Evolutionary conservation across 2,329 filamentous ascomycete genomes (phyloP).

Genomic region (Hypoxylon sp.): DNA sequence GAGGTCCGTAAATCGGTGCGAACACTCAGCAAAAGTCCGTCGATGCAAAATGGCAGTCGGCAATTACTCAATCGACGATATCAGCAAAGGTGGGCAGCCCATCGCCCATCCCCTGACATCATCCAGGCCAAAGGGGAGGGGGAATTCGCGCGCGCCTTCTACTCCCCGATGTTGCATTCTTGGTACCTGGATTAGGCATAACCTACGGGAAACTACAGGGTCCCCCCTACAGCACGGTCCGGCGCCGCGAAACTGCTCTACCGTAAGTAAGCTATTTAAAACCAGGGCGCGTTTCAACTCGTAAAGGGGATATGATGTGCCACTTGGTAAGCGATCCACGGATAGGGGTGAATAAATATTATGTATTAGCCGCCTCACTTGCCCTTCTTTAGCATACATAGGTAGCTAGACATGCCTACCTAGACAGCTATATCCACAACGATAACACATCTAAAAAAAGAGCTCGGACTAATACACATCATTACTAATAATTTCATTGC

Average conservation of each 20-base stretch:
- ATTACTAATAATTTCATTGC: constrained; percentile 40
- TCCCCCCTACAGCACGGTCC: constrained; percentile 37
- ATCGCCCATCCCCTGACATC: constrained; percentile 29
- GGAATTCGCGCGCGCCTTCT: constrained; percentile 17
- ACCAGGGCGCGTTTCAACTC: constrained; percentile 37
- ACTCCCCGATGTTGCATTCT: constrained; percentile 32
- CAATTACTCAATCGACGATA: constrained; percentile 25
- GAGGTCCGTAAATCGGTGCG: not conserved
- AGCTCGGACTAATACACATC: constrained; percentile 16
- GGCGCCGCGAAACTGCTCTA: constrained; percentile 35
- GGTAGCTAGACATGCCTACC: constrained; percentile 2
- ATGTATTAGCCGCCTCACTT: constrained; percentile 18
- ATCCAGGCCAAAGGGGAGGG: constrained; percentile 30
- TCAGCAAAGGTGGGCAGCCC: not conserved
- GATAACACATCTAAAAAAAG: not conserved
- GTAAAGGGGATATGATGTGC: constrained; percentile 22
- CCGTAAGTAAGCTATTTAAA: constrained; percentile 26
- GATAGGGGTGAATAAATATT: constrained; percentile 1
- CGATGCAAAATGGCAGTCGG: constrained; percentile 1
- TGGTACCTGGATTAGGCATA: constrained; percentile 24
- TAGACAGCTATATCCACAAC: constrained; percentile 6
- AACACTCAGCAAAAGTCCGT: not conserved
- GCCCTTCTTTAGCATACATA: constrained; percentile 7
- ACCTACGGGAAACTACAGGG: constrained; percentile 23
- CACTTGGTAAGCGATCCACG: constrained; percentile 5